Conservation (phyloP, 116 monocot species). For the Papilionanthe hybrid region DNA sequence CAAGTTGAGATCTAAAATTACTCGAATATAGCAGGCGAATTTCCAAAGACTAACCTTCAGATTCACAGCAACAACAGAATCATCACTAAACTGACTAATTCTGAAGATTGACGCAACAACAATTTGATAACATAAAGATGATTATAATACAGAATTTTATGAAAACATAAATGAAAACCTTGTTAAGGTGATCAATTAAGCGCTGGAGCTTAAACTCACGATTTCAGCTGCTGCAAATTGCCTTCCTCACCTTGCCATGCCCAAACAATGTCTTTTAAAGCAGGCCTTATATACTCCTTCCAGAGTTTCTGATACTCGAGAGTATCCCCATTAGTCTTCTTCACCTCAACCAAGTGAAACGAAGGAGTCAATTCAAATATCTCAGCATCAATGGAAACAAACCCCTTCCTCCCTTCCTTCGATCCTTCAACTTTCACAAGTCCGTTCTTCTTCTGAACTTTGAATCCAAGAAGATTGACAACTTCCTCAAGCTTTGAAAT, state of each 20-base stretch:
- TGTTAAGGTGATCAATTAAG: background rate
- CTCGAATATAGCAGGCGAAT: no score
- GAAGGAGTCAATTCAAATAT: constrained; percentile 61
- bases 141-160: no score
- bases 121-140: no score
- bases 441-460: constrained; percentile 60
- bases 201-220: background rate
- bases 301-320: constrained; percentile 64
- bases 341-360: constrained; percentile 68
- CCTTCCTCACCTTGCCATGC: constrained; percentile 56
- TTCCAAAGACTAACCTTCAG: no score
- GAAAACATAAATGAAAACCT: no score
- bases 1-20: no score
- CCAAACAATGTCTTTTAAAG: constrained; percentile 81
- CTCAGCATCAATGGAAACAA: constrained; percentile 57
- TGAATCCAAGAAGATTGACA: constrained; percentile 47
- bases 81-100: no score
- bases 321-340: constrained; percentile 55
- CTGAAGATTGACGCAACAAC: no score
- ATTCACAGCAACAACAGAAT: no score
- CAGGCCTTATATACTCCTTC: constrained; percentile 63
- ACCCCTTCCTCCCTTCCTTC: constrained; percentile 52
- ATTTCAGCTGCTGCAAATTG: constrained; percentile 10
- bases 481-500: constrained; percentile 67
- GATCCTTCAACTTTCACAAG: constrained; percentile 44